Percentiles rank a stretch among this genome's conserved stretches.
phyloP scores from a whole-genome alignment of 345 rosid species.

The Barbarea vulgaris region DNA sequence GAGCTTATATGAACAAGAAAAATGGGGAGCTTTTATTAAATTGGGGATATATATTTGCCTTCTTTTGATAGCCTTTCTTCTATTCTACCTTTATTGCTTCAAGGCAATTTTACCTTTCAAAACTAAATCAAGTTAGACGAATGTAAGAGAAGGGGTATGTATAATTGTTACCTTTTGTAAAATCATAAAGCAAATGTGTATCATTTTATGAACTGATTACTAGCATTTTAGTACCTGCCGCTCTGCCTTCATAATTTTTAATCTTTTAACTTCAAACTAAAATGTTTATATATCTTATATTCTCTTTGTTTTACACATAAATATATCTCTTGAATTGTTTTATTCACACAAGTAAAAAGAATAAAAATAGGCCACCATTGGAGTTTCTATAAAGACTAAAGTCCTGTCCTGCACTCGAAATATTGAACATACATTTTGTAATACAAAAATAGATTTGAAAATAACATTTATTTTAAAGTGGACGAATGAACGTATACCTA shows the following conservation, averaged over 20 bases:
- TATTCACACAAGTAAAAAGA: not conserved
- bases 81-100: not conserved
- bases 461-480: not conserved
- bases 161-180: slow-evolving; percentile 1
- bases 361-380: not conserved
- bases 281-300: not conserved
- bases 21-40: not conserved
- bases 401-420: not conserved
- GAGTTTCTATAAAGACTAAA: not conserved
- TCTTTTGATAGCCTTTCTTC: slow-evolving; percentile 12
- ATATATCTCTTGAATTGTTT: no score
- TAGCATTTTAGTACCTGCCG: not conserved
- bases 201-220: not conserved
- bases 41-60: not conserved
- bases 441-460: not conserved
- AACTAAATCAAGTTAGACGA: not conserved
- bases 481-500: not conserved
- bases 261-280: not conserved
- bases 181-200: not conserved
- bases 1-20: slow-evolving; percentile 23
- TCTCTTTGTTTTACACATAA: not conserved
- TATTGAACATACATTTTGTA: not conserved
- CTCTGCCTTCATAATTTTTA: not conserved
- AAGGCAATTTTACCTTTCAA: slow-evolving; percentile 2
- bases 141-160: not conserved